Conservation (phyloP, 2,329 filamentous ascomycete species). For the Aspergillus oerlinghausenensis region DNA sequence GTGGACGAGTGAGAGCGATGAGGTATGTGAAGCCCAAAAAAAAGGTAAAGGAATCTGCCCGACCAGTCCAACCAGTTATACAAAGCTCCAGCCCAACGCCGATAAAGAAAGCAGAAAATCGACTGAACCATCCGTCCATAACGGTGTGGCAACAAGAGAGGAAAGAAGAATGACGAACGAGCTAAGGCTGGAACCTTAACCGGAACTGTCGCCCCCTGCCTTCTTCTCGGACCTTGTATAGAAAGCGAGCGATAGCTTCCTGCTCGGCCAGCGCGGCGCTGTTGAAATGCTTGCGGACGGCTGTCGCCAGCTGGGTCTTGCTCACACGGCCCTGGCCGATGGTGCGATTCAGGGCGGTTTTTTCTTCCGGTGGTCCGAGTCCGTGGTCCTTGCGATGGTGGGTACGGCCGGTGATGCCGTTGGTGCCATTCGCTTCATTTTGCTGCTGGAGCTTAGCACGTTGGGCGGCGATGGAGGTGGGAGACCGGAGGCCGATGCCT, state of each 20-base stretch:
- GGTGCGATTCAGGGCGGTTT: conserved; percentile 22
- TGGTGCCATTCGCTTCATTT: conserved; percentile 11
- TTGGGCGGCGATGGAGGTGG: conserved; percentile 39
- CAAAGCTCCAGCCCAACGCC: neutral
- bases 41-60: neutral
- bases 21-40: neutral
- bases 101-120: neutral
- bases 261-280: conserved; percentile 43
- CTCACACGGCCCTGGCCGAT: conserved; percentile 37
- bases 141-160: neutral
- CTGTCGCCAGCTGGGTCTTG: conserved; percentile 39
- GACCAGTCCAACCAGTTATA: neutral
- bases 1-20: neutral
- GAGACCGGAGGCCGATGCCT: conserved; percentile 42
- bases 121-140: neutral
- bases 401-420: conserved; percentile 9
- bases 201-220: conserved; percentile 39
- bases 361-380: conserved; percentile 12
- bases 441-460: conserved; percentile 13
- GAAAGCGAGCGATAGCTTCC: conserved; percentile 44
- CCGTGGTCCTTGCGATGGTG: conserved; percentile 4
- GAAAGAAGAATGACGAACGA: neutral
- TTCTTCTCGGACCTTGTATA: conserved; percentile 47
- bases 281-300: conserved; percentile 46
- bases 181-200: conserved; percentile 38